Conservation (phyloP, 177 flowering plant species). For the Telopea speciosissima region DNA sequence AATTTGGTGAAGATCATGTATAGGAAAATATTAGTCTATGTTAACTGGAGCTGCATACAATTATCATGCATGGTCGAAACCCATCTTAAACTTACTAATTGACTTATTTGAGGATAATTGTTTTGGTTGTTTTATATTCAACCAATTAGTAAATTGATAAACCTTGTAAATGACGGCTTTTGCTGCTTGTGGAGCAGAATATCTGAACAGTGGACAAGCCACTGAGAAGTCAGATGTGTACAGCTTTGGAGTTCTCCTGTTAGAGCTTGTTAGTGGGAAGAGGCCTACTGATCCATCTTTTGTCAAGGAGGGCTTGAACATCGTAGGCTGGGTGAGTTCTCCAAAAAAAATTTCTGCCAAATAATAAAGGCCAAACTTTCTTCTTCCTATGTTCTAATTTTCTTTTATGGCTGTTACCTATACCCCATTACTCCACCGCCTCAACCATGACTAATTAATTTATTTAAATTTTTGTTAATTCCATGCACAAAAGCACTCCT, state of each 20-base stretch:
- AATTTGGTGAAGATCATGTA: too few species aligned
- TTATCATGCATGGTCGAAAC: too few species aligned
- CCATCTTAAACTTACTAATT: too few species aligned
- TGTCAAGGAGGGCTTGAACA: slow-evolving; percentile 71
- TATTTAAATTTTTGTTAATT: neutral
- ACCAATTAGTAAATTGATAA: too few species aligned
- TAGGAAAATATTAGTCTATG: too few species aligned
- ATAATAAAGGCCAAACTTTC: neutral
- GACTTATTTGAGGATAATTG: too few species aligned
- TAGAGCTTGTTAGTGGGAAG: slow-evolving; percentile 91
- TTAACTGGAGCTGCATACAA: too few species aligned
- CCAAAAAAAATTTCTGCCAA: neutral
- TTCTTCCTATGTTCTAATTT: too few species aligned
- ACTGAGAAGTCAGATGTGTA: slow-evolving; percentile 91
- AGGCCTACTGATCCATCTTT: slow-evolving; percentile 89
- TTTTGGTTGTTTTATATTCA: too few species aligned
- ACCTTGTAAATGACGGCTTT: neutral
- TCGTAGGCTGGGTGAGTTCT: slow-evolving; percentile 86
- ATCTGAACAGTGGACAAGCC: slow-evolving; percentile 91
- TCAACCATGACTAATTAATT: neutral
- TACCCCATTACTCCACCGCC: too few species aligned
- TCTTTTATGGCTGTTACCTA: neutral
- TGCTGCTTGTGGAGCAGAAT: slow-evolving; percentile 40
- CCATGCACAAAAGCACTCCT: neutral
- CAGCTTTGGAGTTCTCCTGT: slow-evolving; percentile 90